These are phyloP conservation scores for Claviceps africana DNA, from an alignment of 2,329 filamentous ascomycete species.

Conservation along the genomic window DNA sequence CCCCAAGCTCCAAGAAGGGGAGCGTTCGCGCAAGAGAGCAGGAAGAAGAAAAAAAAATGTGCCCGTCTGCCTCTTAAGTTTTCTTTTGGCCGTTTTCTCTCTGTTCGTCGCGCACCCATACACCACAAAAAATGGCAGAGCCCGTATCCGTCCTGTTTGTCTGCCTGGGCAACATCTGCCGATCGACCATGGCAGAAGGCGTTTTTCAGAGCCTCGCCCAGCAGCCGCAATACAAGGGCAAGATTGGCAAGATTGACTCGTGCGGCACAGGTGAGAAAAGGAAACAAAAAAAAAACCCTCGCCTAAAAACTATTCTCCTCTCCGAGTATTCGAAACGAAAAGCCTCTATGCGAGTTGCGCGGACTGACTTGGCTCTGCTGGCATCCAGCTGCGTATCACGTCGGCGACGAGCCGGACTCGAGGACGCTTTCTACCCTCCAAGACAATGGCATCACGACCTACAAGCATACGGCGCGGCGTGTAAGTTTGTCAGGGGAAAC, in stretches of 20 bases:
- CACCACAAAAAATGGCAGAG: conserved; percentile 21
- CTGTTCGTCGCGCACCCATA: not conserved
- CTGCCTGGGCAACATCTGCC: conserved; percentile 92
- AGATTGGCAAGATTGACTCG: conserved; percentile 62
- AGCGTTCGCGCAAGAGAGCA: no score
- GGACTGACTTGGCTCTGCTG: not conserved
- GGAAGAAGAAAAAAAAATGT: no score
- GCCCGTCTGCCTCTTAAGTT: no score
- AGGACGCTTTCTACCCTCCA: conserved; percentile 71
- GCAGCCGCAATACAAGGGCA: conserved; percentile 42
- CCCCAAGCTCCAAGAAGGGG: no score
- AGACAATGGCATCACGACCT: conserved; percentile 61
- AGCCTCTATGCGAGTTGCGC: not conserved
- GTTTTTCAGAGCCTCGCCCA: conserved; percentile 64
- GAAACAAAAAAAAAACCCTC: no score
- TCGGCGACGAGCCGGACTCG: conserved; percentile 60
- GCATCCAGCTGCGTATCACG: conserved; percentile 60
- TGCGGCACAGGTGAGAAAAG: conserved; percentile 57
- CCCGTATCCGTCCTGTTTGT: conserved; percentile 74
- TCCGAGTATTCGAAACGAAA: not conserved
- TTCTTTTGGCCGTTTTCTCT: not conserved
- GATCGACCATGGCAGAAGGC: conserved; percentile 89
- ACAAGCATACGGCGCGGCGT: conserved; percentile 63
- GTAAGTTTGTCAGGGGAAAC: conserved; percentile 25
- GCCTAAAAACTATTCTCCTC: not conserved